Evolutionary conservation across 441 rosid genomes (phyloP).

Genomic region (Croton laevigatus): DNA sequence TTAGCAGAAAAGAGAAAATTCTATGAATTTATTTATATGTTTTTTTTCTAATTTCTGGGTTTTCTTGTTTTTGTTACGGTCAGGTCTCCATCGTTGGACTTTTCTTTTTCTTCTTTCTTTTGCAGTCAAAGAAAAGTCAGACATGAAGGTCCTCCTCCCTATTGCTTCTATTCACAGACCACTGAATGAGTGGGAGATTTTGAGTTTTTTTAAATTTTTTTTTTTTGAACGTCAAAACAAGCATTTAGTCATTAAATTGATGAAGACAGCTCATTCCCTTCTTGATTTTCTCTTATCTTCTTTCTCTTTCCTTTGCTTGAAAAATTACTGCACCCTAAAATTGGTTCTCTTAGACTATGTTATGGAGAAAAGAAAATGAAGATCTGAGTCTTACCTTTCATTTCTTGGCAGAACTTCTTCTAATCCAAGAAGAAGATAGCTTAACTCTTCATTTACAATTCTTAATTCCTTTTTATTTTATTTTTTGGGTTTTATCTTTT

Average conservation of each 20-base stretch:
- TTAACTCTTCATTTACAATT: neutral
- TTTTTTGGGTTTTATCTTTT: too few species aligned
- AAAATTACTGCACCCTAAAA: conserved; percentile 10
- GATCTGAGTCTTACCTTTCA: neutral
- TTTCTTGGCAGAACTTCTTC: conserved; percentile 12
- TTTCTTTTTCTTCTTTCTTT: conserved; percentile 36
- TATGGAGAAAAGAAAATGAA: conserved; percentile 16
- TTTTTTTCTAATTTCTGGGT: conserved; percentile 14
- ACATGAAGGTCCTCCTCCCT: conserved; percentile 22
- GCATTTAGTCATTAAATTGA: conserved; percentile 24
- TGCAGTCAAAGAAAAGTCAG: conserved; percentile 67
- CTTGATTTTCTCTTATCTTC: conserved; percentile 12
- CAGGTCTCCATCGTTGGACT: conserved; percentile 62
- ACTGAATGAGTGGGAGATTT: conserved; percentile 9
- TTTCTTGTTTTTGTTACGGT: conserved; percentile 34
- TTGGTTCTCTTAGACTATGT: conserved; percentile 5
- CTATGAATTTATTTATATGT: neutral
- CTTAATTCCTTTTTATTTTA: too few species aligned
- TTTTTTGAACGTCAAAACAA: conserved; percentile 23
- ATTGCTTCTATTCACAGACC: conserved; percentile 15
- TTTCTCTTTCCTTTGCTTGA: conserved; percentile 21
- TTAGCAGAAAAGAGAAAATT: conserved; percentile 12
- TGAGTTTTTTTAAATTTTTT: conserved; percentile 3
- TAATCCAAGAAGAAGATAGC: neutral
- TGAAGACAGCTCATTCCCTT: conserved; percentile 32